A percentile compares a stretch with the other conserved stretches of the same genome.
Evolutionary conservation across 1,139 yeast genomes (phyloP).

Genomic region (Pichia sp.): DNA sequence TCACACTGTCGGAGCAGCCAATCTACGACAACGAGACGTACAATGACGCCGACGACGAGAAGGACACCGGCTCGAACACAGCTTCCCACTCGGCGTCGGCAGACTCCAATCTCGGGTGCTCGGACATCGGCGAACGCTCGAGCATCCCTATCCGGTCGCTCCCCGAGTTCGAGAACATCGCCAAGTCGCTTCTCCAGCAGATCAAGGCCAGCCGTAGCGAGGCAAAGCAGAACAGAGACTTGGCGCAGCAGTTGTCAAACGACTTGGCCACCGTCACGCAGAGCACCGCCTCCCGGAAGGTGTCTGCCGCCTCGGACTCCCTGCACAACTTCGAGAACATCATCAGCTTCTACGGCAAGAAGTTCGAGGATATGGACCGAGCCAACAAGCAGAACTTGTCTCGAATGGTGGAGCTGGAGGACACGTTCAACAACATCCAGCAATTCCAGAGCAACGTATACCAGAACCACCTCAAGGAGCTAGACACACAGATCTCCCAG

Average conservation of each 20-base stretch:
- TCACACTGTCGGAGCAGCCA: neutral
- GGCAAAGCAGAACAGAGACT: neutral
- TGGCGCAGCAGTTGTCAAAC: neutral
- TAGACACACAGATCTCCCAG: neutral
- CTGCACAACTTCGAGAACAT: neutral
- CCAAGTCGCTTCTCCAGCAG: neutral
- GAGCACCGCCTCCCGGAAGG: neutral
- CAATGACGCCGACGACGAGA: neutral
- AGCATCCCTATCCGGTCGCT: neutral
- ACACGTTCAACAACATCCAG: slow-evolving; percentile 12
- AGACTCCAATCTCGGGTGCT: neutral
- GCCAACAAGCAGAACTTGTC: neutral
- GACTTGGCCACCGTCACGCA: slow-evolving; percentile 1
- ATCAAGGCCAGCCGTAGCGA: neutral
- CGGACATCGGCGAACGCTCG: neutral
- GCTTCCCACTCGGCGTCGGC: neutral
- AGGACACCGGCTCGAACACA: neutral
- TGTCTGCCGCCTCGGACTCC: neutral
- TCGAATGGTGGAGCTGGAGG: slow-evolving; percentile 5
- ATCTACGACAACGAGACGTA: neutral
- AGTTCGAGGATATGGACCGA: slow-evolving; percentile 3
- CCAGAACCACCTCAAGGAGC: slow-evolving; percentile 2
- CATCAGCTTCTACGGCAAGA: slow-evolving; percentile 3
- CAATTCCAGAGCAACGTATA: slow-evolving; percentile 9
- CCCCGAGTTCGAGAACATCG: neutral